Evolutionary conservation across 306 rosid genomes (phyloP), one percentile per base, ranked within the genome.

Genomic region (Pachyrhizus erosus): DNA sequence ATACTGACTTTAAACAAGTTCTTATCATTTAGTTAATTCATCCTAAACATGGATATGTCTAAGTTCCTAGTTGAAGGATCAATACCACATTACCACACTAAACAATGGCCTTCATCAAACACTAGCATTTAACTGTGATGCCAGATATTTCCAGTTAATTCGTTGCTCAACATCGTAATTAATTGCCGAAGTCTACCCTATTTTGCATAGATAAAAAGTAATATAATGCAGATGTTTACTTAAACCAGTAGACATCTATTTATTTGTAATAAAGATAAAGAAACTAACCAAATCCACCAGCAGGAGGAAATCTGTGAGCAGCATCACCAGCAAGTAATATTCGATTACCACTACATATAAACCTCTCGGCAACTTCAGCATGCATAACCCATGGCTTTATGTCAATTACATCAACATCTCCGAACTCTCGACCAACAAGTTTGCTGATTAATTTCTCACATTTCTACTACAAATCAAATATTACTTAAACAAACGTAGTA

Each of bases 251-350:
- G 82, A 71, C 46, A 57, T 75, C 69, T 80, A 34, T 33, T 33
- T 33, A 45, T 75, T 42, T 39, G 77, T 84, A 72, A 60, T 18
- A 72, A 77, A 71, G 81, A 83, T 65, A 51, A 33, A 86, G 70
- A 31, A 75, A 88, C 97, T 87, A 31, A 93, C 99, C 99, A 89
- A 96, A 96, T 80, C 99, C 99, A 83, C 99, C 99, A 37, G 99
- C 99, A 69, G 99, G 99, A 70, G 99, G 99, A 86, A 96, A 96
- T 70, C 93, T 92, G 88, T 96, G 98, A 78, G 96, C 99, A 84
- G 97, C 97, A 87, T 96, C 97, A 66, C 98, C 98, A 3, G 93
- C 99, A 80, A 96, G 97, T 75, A 92, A 82, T 81, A 96, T 77
- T 24, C 85, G 89, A 84, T 87, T 90, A 58, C 78, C 87, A 85